Base-by-base conservation (phyloP, 306 rosid genomes). In the Pachyrhizus erosus region DNA sequence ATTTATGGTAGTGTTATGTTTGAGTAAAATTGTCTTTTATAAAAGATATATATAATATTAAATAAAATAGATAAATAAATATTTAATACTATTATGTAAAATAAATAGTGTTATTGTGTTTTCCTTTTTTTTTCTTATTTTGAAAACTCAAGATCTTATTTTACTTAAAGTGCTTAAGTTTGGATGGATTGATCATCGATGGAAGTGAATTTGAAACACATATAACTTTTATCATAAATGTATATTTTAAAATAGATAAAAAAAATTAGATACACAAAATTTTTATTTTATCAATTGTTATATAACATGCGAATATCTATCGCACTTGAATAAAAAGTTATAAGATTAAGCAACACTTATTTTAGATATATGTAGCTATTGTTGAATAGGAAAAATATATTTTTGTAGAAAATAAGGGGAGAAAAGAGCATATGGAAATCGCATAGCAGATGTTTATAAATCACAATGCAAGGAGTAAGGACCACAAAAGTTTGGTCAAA, bases 401-500 rank as follows among this genome's bases (percentile, higher is more conserved):
- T n/a, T 68, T 21, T 69, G 33, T 3, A 12, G 18, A 37, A 68
- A 39, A 37, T 67, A 3, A 4, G 48, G 14, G 0, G 4, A 5
- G 12, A 37, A 27, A 31, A 40, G 1, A 43, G 43, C 64, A 42
- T 29, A 37, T 45, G 5, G 27, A 58, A 58, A 58, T 42, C 49
- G 37, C 61, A 43, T 79, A 55, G 55, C 34, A 55, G 18, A 65
- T 66, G 42, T 54, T 33, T 51, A 33, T 70, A 58, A 15, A 60
- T 49, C 27, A 65, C 31, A 66, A 51, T n/a, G 52, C 33, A 57
- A 58, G 46, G 48, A 37, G 12, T 51, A 18, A 29, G 82, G 75
- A 80, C 85, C 82, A 80, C 82, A n/a, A 51, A 29, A 34, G 75
- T 58, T 49, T 48, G 75, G 51, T 49, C 39, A 58, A 21, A 57